Conservation (phyloP, 768 basidiomycete genomes). For the Suillus ampliporus region DNA sequence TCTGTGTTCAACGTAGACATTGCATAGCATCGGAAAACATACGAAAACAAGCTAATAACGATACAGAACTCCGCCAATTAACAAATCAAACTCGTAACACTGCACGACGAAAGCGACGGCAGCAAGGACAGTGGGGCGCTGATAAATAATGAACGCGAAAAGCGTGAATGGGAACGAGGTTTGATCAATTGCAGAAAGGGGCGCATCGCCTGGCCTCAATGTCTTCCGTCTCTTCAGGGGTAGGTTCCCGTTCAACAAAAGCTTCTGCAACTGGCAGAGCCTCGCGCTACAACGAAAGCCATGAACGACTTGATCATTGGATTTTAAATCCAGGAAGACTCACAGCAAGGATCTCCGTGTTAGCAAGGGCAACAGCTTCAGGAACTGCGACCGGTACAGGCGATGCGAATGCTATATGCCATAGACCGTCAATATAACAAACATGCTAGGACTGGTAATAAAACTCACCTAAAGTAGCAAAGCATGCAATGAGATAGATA, state of each 20-base stretch:
- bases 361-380: conserved; percentile 3
- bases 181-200: conserved; percentile 19
- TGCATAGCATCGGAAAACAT: not conserved
- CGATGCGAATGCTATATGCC: conserved; percentile 30
- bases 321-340: conserved; percentile 11
- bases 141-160: not conserved
- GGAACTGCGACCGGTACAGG: conserved; percentile 28
- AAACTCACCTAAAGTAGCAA: conserved; percentile 33
- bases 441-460: not conserved
- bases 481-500: conserved; percentile 34
- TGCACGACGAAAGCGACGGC: not conserved
- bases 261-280: conserved; percentile 18
- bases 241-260: conserved; percentile 17
- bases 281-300: conserved; percentile 12
- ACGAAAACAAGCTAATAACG: conserved; percentile 14
- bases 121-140: not conserved
- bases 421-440: not conserved
- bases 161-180: not conserved
- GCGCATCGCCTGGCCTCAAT: conserved; percentile 22
- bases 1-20: not conserved
- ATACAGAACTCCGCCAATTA: conserved; percentile 18
- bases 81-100: conserved; percentile 1
- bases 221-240: conserved; percentile 20
- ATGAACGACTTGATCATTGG: not conserved
- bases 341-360: conserved; percentile 23